Evolutionary conservation across 768 basidiomycete species (phyloP).

Genomic region (Boletales sp.): DNA sequence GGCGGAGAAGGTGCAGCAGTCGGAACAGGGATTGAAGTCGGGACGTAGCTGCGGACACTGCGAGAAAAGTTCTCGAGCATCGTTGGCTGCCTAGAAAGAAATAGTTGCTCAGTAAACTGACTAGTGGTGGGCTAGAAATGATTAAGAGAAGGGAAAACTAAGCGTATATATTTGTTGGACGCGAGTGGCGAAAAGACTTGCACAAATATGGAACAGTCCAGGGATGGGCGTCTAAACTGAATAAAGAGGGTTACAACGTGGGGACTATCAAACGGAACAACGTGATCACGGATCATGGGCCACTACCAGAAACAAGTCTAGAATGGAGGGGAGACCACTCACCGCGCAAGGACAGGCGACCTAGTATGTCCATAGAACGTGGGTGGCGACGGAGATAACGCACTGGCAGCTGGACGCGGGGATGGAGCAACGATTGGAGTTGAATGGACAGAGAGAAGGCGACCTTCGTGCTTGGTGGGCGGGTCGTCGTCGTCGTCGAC

Average conservation of each 20-base stretch:
- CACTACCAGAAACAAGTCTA: neutral
- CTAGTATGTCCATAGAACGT: constrained; percentile 24
- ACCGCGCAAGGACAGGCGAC: constrained; percentile 31
- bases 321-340: constrained; percentile 8
- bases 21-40: constrained; percentile 48
- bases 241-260: constrained; percentile 16
- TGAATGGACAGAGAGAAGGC: constrained; percentile 13
- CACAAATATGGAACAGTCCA: constrained; percentile 11
- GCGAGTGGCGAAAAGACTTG: constrained; percentile 17
- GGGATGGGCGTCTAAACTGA: neutral
- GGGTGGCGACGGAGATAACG: constrained; percentile 14
- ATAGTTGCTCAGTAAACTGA: constrained; percentile 11
- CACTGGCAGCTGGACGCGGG: constrained; percentile 8
- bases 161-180: neutral
- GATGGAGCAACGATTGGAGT: constrained; percentile 9
- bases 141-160: neutral
- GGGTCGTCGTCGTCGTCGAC: constrained; percentile 20
- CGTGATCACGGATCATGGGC: neutral
- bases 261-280: constrained; percentile 1
- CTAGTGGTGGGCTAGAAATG: neutral
- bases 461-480: constrained; percentile 28
- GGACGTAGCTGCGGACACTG: constrained; percentile 52
- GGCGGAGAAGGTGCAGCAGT: constrained; percentile 46
- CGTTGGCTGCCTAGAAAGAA: constrained; percentile 41
- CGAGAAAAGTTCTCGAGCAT: constrained; percentile 51